Percentiles rank a stretch among this genome's conserved stretches.
Evolutionary conservation across 768 basidiomycete genomes (phyloP).

Genomic region (Boletus rufocinnamomeus): DNA sequence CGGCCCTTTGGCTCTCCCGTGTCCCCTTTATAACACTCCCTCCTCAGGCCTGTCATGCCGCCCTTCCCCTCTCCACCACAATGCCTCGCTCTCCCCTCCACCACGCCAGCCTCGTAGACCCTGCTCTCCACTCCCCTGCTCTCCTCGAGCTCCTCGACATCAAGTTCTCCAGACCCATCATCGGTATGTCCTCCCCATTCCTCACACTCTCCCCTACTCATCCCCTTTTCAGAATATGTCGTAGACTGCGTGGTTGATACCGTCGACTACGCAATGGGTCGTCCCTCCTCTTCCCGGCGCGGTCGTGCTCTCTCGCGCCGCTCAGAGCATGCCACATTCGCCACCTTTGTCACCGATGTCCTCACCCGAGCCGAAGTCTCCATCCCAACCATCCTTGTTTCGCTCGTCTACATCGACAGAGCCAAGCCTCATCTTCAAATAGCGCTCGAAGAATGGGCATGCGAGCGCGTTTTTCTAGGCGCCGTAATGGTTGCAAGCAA

Average conservation of each 20-base stretch:
- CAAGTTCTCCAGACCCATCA: constrained; percentile 59
- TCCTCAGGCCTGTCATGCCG: constrained; percentile 9
- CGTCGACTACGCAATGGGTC: constrained; percentile 76
- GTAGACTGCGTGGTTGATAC: constrained; percentile 70
- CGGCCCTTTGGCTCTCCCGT: constrained; percentile 35
- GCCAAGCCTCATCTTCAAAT: constrained; percentile 80
- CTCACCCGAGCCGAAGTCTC: constrained; percentile 73
- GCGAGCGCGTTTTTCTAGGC: constrained; percentile 89
- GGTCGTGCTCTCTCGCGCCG: constrained; percentile 50
- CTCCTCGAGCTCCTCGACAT: constrained; percentile 69
- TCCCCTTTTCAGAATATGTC: constrained; percentile 55
- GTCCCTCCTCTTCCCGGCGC: constrained; percentile 54
- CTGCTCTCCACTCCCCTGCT: constrained; percentile 61
- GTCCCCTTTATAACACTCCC: constrained; percentile 34
- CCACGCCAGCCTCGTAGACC: constrained; percentile 60
- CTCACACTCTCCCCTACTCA: background rate
- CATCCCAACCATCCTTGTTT: constrained; percentile 64
- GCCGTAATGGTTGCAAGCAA: constrained; percentile 88
- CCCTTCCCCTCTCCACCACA: constrained; percentile 6
- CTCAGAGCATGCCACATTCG: constrained; percentile 58
- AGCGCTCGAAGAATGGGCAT: constrained; percentile 81
- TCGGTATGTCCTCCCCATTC: constrained; percentile 50
- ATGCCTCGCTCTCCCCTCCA: constrained; percentile 40
- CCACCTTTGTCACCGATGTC: constrained; percentile 66
- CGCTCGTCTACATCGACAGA: constrained; percentile 76